Conservation (phyloP, 2,329 filamentous ascomycete species). For the Reticulascus tulasneorum region DNA sequence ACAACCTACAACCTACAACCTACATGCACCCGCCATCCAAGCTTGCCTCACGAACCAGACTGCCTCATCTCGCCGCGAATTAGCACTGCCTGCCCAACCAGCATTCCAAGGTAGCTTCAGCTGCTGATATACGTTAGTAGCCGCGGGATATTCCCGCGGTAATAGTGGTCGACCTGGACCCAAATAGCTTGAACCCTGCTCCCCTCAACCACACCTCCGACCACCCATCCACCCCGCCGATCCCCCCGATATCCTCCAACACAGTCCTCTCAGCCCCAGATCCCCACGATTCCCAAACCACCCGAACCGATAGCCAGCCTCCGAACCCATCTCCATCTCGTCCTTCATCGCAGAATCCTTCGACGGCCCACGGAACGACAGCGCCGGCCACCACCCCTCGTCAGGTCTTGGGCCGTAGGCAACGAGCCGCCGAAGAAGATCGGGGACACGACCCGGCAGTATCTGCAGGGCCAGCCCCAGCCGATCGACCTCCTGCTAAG, state of each 20-base stretch:
- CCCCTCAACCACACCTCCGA: conserved; percentile 48
- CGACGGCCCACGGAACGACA: conserved; percentile 35
- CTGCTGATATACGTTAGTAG: conserved; percentile 12
- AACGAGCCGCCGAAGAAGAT: conserved; percentile 40
- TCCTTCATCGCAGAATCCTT: conserved; percentile 20
- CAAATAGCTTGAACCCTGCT: conserved; percentile 24
- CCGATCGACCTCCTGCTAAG: too few species aligned
- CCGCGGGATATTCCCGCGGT: conserved; percentile 36
- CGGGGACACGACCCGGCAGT: conserved; percentile 21
- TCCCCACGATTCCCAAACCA: conserved; percentile 18
- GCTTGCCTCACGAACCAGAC: too few species aligned
- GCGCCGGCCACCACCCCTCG: conserved; percentile 28
- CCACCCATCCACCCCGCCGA: conserved; percentile 57
- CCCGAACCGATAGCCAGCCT: conserved; percentile 11
- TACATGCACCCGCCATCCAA: too few species aligned
- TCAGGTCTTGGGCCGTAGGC: conserved; percentile 52
- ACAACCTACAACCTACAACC: too few species aligned
- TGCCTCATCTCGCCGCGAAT: too few species aligned
- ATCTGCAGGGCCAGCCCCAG: conserved; percentile 19
- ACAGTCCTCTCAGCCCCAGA: conserved; percentile 38
- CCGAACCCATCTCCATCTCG: conserved; percentile 12
- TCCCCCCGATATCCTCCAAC: conserved; percentile 44
- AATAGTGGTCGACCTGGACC: conserved; percentile 36
- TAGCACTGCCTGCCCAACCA: too few species aligned
- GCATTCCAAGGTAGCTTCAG: too few species aligned